These are phyloP conservation scores for Platanus orientalis DNA, from an alignment of 164 flowering plant species.

Conservation along the genomic window DNA sequence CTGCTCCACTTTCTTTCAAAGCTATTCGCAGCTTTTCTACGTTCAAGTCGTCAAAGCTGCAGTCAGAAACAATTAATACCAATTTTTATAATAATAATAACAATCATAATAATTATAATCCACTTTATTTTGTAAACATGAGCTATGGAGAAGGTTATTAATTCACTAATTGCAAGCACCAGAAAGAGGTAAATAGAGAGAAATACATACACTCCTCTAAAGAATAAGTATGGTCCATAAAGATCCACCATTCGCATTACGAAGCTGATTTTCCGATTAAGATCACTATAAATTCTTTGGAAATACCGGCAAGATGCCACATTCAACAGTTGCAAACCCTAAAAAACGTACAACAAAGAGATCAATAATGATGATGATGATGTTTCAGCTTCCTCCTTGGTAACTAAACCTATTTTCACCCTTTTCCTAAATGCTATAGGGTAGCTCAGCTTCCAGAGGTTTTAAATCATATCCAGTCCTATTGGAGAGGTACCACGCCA, in stretches of 20 bases:
- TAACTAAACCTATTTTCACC: no score
- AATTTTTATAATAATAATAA: no score
- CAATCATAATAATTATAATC: no score
- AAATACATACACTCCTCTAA: constrained; percentile 44
- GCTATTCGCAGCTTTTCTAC: constrained; percentile 33
- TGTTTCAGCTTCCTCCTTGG: no score
- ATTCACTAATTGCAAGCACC: neutral
- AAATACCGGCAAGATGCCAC: constrained; percentile 30
- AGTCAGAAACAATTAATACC: neutral
- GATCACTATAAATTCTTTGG: constrained; percentile 17
- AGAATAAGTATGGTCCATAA: constrained; percentile 54
- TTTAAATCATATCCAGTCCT: no score
- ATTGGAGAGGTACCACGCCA: no score
- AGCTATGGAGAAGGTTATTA: neutral
- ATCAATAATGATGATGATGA: neutral
- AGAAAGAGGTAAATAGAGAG: neutral
- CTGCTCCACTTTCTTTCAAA: constrained; percentile 15
- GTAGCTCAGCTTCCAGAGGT: no score
- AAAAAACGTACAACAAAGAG: neutral
- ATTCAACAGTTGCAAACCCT: constrained; percentile 44
- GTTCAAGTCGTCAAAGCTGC: constrained; percentile 65
- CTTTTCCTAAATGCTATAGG: no score
- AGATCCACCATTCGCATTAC: constrained; percentile 46
- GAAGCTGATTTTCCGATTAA: constrained; percentile 31
- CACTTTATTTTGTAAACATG: no score